Conservation (phyloP, 1,284 basidiomycete species). For the Microstroma glucosiphilum region DNA sequence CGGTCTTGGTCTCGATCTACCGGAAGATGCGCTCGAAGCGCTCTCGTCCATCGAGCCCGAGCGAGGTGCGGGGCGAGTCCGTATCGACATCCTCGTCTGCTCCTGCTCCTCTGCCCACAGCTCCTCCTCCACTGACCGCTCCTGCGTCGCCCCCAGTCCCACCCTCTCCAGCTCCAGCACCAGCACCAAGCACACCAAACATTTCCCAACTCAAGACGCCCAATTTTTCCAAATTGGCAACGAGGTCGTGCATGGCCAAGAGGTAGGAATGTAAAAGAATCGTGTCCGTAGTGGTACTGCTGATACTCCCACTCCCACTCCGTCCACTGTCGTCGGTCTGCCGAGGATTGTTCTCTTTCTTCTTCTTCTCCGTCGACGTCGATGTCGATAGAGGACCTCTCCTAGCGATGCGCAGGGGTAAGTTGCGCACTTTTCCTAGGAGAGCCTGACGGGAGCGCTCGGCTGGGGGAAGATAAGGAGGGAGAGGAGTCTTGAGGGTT, state of each 20-base stretch:
- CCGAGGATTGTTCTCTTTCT: too few species aligned
- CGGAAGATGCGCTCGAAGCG: too few species aligned
- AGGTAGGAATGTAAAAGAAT: conserved; percentile 89
- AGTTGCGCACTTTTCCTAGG: conserved; percentile 54
- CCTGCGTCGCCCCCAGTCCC: background rate
- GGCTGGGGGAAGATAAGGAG: conserved; percentile 88
- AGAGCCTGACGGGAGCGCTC: conserved; percentile 71
- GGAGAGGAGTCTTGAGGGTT: conserved; percentile 78
- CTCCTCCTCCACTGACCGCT: conserved; percentile 6
- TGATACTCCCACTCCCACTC: conserved; percentile 58
- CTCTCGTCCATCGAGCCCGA: too few species aligned
- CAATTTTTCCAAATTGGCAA: conserved; percentile 30
- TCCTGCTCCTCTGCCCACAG: background rate
- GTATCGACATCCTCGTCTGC: too few species aligned
- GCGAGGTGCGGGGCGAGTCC: too few species aligned
- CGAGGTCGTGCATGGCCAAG: conserved; percentile 65
- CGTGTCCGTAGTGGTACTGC: conserved; percentile 52
- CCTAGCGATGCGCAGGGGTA: too few species aligned
- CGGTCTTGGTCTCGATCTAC: too few species aligned
- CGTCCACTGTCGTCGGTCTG: conserved; percentile 38
- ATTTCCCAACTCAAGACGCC: conserved; percentile 31
- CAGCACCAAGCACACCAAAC: conserved; percentile 41
- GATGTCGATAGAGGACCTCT: too few species aligned
- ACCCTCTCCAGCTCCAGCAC: background rate
- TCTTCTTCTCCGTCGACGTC: too few species aligned